Conservation (phyloP, 2,329 filamentous ascomycete species). For the Sarocladium oryzae region DNA sequence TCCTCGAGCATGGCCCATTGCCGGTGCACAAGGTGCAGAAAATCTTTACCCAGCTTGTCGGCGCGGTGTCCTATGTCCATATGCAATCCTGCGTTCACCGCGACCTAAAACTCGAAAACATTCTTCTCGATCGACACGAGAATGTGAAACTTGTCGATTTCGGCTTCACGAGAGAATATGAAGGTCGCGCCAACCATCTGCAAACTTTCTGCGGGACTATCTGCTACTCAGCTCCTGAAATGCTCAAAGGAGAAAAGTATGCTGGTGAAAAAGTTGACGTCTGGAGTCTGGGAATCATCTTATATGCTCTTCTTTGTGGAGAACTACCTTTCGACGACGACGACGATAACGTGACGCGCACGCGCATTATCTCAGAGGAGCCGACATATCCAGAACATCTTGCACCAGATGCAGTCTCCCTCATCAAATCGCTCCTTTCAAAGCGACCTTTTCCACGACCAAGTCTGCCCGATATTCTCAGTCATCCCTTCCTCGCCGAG, state of each 20-base stretch:
- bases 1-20: slow-evolving; percentile 79
- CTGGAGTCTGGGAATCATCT: slow-evolving; percentile 81
- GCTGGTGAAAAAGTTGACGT: slow-evolving; percentile 97
- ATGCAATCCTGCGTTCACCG: slow-evolving; percentile 92
- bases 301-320: slow-evolving; percentile 75
- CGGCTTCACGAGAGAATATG: slow-evolving; percentile 95
- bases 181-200: slow-evolving; percentile 87
- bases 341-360: slow-evolving; percentile 80
- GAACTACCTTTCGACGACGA: slow-evolving; percentile 96
- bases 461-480: slow-evolving; percentile 74
- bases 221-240: slow-evolving; percentile 96
- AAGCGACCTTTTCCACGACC: slow-evolving; percentile 84
- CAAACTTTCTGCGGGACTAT: slow-evolving; percentile 98
- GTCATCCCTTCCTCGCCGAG: slow-evolving; percentile 81
- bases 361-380: slow-evolving; percentile 77
- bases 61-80: slow-evolving; percentile 92
- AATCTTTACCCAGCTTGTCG: slow-evolving; percentile 92
- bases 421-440: slow-evolving; percentile 77
- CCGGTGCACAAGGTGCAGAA: slow-evolving; percentile 83
- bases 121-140: slow-evolving; percentile 90
- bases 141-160: slow-evolving; percentile 98
- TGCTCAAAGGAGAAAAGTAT: slow-evolving; percentile 98
- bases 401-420: slow-evolving; percentile 66
- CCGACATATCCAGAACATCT: slow-evolving; percentile 79
- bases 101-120: slow-evolving; percentile 86